Conservation (phyloP, 345 rosid species). For the Populus tremula region DNA sequence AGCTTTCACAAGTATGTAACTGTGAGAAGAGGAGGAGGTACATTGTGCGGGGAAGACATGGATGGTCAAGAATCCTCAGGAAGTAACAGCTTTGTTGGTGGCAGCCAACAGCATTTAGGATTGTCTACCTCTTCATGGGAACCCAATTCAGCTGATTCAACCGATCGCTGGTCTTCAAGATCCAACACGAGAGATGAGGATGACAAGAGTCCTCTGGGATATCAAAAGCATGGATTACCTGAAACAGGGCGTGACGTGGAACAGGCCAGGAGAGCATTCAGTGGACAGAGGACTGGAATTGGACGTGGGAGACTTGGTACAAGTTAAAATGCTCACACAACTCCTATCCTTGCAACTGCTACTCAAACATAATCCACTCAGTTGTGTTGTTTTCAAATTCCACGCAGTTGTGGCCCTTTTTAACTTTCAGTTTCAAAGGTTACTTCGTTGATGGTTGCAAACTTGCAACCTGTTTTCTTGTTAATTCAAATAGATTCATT, state of each 20-base stretch:
- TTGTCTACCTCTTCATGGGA: conserved; percentile 60
- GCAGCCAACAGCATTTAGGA: conserved; percentile 49
- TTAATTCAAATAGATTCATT: conserved; percentile 10
- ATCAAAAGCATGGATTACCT: conserved; percentile 22
- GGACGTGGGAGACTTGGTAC: conserved; percentile 39
- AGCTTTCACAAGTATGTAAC: conserved; percentile 88
- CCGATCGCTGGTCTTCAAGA: conserved; percentile 62
- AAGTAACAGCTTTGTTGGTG: conserved; percentile 68
- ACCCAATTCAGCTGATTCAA: conserved; percentile 71
- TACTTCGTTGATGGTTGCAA: conserved; percentile 29
- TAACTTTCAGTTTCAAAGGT: background rate
- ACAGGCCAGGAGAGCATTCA: conserved; percentile 34
- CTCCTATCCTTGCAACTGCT: conserved; percentile 24
- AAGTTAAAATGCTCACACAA: conserved; percentile 13
- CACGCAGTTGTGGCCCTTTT: background rate
- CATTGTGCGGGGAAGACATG: conserved; percentile 42
- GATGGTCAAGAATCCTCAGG: conserved; percentile 91
- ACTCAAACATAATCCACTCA: conserved; percentile 20
- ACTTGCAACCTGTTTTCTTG: conserved; percentile 33
- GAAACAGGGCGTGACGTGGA: conserved; percentile 36
- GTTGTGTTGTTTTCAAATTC: conserved; percentile 1
- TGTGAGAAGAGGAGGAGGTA: conserved; percentile 63
- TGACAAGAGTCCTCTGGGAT: conserved; percentile 38
- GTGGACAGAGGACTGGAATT: conserved; percentile 41
- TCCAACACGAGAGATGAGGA: conserved; percentile 47